Evolutionary conservation across 306 rosid genomes (phyloP), one percentile per base, ranked within the genome.

Genomic region (Quercus alba): DNA sequence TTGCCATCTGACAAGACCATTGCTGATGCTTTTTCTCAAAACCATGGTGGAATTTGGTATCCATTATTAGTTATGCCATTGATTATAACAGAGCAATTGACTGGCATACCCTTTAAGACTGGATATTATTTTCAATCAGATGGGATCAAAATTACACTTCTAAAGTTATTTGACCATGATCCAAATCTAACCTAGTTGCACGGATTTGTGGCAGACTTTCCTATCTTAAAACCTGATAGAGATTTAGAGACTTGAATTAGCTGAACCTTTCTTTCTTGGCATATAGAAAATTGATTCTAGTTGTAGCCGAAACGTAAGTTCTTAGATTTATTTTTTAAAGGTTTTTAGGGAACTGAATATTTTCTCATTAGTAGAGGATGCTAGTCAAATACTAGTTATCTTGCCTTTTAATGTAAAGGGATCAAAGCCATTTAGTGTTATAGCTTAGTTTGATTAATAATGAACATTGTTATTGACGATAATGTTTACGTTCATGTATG

Each of bases 241-340:
- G 41, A 9, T 11, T 49, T 19, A 18, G 21, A 62, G 51, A 21
- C 26, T 69, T 31, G 25, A 17, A 23, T 62, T 64, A 15, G 46
- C 31, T 19, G 19, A 15, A 56, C 46, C 67, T 41, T 26, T 81
- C 78, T 57, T 81, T 77, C 69, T 83, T 73, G 71, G 25, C 62
- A 10, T 68, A 73, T 69, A 75, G 77, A 19, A 74, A 56, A 77
- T 79, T 88, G 77, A 75, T 80, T 78, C 86, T 46, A 19, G n/a
- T 78, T 56, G 80, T 83, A 78, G 80, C 81, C 67, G 68, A 71
- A 79, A 51, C 30, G 56, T 70, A 66, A 75, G 56, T 61, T 55
- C n/a, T 26, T 73, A 26, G 71, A 52, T 75, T 80, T 75, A 38
- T 28, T 76, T 66, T 75, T 76, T 63, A 28, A 30, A 49, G 72